These are phyloP conservation scores for Blastobotrys muscicola DNA, from an alignment of 805 yeast species.

Conservation along the genomic window DNA sequence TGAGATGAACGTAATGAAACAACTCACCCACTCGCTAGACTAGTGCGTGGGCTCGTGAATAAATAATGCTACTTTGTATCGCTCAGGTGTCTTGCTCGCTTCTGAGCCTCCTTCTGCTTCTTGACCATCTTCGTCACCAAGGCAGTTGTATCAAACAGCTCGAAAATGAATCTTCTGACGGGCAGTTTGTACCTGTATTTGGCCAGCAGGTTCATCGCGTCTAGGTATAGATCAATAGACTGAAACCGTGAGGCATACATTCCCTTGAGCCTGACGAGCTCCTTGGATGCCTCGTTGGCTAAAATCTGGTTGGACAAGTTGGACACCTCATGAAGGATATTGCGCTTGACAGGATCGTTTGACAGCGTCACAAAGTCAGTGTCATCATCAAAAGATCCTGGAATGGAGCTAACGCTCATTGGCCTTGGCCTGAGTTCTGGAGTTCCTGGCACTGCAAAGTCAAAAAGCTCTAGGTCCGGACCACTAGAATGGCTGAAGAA, in stretches of 20 bases:
- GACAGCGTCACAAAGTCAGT: constrained; percentile 14
- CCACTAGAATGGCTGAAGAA: neutral
- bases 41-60: too few relatives aligned
- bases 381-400: too few relatives aligned
- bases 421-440: too few relatives aligned
- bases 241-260: constrained; percentile 45
- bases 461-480: too few relatives aligned
- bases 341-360: constrained; percentile 15
- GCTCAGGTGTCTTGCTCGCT: constrained; percentile 10
- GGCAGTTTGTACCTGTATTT: constrained; percentile 52
- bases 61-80: neutral
- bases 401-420: too few relatives aligned
- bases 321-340: constrained; percentile 32
- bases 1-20: neutral
- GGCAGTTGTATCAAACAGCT: constrained; percentile 45
- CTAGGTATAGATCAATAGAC: constrained; percentile 44
- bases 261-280: constrained; percentile 44
- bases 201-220: constrained; percentile 42
- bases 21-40: neutral
- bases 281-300: constrained; percentile 46
- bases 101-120: constrained; percentile 13
- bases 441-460: too few relatives aligned
- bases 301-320: constrained; percentile 48
- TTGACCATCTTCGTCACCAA: constrained; percentile 42
- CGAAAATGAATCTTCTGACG: constrained; percentile 56